These are phyloP conservation scores for Neurospora sp. DNA, from an alignment of 495 filamentous ascomycete species.

Conservation along the genomic window DNA sequence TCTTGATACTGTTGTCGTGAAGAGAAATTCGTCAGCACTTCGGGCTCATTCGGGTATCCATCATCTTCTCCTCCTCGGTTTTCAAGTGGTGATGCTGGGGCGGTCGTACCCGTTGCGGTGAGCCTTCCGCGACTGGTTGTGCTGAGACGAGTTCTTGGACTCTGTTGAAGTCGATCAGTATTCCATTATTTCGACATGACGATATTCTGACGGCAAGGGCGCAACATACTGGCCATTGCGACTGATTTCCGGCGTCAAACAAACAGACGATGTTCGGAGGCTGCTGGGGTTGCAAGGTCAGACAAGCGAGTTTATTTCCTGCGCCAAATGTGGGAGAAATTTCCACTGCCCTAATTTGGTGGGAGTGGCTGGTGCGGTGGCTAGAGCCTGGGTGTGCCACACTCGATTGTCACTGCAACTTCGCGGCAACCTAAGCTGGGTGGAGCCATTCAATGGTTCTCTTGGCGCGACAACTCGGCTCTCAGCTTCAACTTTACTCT, in stretches of 20 bases:
- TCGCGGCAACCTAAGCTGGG: background rate
- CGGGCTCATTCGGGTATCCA: conserved; percentile 1
- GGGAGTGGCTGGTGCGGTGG: conserved; percentile 16
- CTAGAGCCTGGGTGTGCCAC: background rate
- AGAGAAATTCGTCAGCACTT: conserved; percentile 8
- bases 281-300: conserved; percentile 13
- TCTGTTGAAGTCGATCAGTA: conserved; percentile 42
- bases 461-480: background rate
- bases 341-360: conserved; percentile 21
- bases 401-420: background rate
- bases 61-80: background rate
- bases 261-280: conserved; percentile 16
- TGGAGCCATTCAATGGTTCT: background rate
- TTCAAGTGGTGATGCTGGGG: background rate
- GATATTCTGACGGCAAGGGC: background rate
- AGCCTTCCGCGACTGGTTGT: conserved; percentile 93
- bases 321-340: conserved; percentile 22
- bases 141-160: conserved; percentile 99
- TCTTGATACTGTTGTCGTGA: conserved; percentile 78
- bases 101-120: conserved; percentile 85
- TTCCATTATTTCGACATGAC: conserved; percentile 1
- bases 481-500: background rate
- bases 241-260: conserved; percentile 26
- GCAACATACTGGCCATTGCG: conserved; percentile 43
- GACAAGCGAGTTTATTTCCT: conserved; percentile 13